phyloP scores from a whole-genome alignment of 345 rosid genomes.

The Microcos paniculata region DNA sequence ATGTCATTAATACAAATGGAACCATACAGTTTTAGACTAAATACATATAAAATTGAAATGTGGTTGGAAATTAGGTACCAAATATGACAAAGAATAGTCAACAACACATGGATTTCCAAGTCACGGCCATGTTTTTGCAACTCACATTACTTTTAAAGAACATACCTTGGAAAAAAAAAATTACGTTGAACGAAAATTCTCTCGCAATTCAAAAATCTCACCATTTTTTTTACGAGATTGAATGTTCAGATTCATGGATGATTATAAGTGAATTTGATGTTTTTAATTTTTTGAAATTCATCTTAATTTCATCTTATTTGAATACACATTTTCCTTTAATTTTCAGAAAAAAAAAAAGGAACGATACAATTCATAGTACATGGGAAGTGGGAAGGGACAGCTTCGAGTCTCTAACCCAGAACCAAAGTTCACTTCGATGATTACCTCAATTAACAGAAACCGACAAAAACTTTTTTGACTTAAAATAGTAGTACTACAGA shows the following conservation, averaged over 20 bases:
- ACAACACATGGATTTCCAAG: not conserved
- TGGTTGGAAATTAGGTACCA: not conserved
- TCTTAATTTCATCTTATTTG: too few relatives aligned
- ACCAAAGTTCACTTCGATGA: not conserved
- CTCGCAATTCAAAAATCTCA: too few relatives aligned
- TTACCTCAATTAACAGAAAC: not conserved
- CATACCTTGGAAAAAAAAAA: too few relatives aligned
- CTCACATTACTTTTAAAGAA: not conserved
- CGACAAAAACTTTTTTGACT: not conserved
- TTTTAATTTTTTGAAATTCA: too few relatives aligned
- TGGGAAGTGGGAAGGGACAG: not conserved
- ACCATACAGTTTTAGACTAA: not conserved
- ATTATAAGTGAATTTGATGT: too few relatives aligned
- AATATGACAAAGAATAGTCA: not conserved
- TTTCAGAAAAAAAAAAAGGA: too few relatives aligned
- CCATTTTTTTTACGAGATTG: too few relatives aligned
- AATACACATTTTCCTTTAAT: too few relatives aligned
- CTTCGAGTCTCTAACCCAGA: not conserved
- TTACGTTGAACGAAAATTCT: too few relatives aligned
- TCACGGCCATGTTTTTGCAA: not conserved
- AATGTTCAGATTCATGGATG: too few relatives aligned
- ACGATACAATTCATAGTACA: too few relatives aligned
- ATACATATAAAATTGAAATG: not conserved
- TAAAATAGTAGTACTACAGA: not conserved
- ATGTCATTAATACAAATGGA: not conserved